phyloP scores from a whole-genome alignment of 2,329 filamentous ascomycete genomes.

The Xylariales sp. region DNA sequence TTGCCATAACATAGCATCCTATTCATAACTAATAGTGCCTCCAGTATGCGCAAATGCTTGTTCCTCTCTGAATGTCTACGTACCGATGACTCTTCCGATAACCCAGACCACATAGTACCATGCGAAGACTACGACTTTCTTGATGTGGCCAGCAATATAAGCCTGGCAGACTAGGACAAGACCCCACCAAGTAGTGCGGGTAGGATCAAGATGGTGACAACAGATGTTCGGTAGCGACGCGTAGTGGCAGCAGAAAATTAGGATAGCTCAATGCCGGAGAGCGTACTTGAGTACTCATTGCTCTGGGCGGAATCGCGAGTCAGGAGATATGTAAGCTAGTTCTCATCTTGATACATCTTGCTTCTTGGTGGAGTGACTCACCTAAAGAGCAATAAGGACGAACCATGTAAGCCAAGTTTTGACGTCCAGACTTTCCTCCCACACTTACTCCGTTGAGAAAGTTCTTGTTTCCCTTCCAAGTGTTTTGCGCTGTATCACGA shows the following conservation, averaged over 20 bases:
- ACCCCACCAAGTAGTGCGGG: constrained; percentile 29
- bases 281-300: constrained; percentile 17
- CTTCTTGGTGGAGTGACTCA: constrained; percentile 16
- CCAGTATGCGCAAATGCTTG: constrained; percentile 45
- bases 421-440: constrained; percentile 14
- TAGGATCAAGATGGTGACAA: constrained; percentile 27
- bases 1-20: constrained; percentile 10
- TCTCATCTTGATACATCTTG: constrained; percentile 12
- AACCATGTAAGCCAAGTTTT: constrained; percentile 21
- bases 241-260: constrained; percentile 13
- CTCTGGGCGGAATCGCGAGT: constrained; percentile 11
- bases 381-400: constrained; percentile 16
- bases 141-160: constrained; percentile 56
- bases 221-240: constrained; percentile 11
- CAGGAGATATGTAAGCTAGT: constrained; percentile 11
- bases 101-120: constrained; percentile 55
- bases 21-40: constrained; percentile 11
- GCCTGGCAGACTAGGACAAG: constrained; percentile 12
- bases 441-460: constrained; percentile 16
- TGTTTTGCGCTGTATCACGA: constrained; percentile 18
- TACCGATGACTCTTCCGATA: constrained; percentile 48
- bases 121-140: constrained; percentile 51
- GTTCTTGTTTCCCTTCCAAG: constrained; percentile 16
- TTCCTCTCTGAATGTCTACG: constrained; percentile 45
- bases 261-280: constrained; percentile 17